Base-by-base conservation (phyloP, 2,329 filamentous ascomycete genomes). In the Calonectria pteridis region DNA sequence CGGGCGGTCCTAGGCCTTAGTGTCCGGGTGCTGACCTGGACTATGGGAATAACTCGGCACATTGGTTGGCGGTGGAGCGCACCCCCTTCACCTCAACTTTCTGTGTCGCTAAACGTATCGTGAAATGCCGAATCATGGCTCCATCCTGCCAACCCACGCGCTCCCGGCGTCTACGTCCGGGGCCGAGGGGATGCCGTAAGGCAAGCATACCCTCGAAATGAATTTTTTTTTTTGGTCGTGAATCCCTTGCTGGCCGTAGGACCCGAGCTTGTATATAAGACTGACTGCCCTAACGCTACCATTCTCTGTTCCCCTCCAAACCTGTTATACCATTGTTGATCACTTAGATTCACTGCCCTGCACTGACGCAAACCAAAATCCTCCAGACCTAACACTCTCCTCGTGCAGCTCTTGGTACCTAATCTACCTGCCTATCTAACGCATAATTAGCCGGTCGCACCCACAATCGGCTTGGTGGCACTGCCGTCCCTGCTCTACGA, bases 11-110 rank as follows among this genome's bases (percentile, higher is more conserved):
- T 46, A n/a, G 49, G 31, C 35, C 28, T 46, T 33, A 37, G 43
- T 43, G n/a, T 26, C 35, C 58, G 18, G 23, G 53, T 49, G 70
- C 49, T 72, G 33, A 40, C 37, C 33, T 66, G 40, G 35, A 31
- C 35, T 40, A 55, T 43, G 68, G 50, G 71, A 67, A 67, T 53
- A 67, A 73, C 67, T 71, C 71, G 71, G 72, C 67, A 70, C 72
- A 69, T 49, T 69, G 65, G 65, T 65, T 73, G 59, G 71, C 29
- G 18, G 35, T 53, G 29, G 49, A 65, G 29, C 49, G 28, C 28
- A 13, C 69, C 62, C 63, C 69, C 23, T 20, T 50, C 58, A 53
- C 51, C 63, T 62, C 51, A 55, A 62, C 51, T 29, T 40, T 10
- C 55, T 35, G 37, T 37, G 43, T 53, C 68, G 51, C 51, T 63